Evolutionary conservation across 257 asterid species (phyloP).

Genomic region (Solanum sparsipilum): DNA sequence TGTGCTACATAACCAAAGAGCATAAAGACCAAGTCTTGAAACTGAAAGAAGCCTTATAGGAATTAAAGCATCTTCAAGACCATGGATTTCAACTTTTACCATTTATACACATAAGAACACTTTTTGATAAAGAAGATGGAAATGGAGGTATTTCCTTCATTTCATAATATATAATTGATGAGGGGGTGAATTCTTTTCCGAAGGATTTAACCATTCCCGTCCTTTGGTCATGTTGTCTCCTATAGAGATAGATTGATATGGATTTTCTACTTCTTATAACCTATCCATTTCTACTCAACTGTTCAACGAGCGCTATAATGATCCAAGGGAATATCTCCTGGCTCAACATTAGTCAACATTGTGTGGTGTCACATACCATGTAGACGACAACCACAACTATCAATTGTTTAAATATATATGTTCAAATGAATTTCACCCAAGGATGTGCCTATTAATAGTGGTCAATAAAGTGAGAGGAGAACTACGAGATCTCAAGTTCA

Average conservation of each 20-base stretch:
- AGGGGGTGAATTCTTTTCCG: not conserved
- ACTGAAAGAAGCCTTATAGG: not conserved
- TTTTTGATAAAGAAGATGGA: not conserved
- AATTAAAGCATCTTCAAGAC: not conserved
- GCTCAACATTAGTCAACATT: not conserved
- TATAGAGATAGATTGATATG: not conserved
- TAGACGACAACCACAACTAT: not conserved
- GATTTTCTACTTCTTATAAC: not conserved
- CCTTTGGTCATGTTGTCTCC: not conserved
- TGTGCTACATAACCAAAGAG: not conserved
- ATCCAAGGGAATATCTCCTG: not conserved
- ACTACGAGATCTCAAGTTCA: not conserved
- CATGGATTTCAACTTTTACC: not conserved
- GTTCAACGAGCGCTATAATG: not conserved
- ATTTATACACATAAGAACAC: not conserved
- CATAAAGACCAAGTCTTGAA: not conserved
- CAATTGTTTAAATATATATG: not conserved
- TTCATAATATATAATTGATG: not conserved
- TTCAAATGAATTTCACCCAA: not conserved
- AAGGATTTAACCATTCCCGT: not conserved
- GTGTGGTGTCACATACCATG: not conserved
- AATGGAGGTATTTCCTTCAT: not conserved
- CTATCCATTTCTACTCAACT: not conserved
- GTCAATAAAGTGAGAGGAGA: not conserved
- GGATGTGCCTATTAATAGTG: not conserved